Evolutionary conservation across 306 rosid genomes (phyloP), one percentile per base, ranked within the genome.

Genomic region (Quercus rubra): DNA sequence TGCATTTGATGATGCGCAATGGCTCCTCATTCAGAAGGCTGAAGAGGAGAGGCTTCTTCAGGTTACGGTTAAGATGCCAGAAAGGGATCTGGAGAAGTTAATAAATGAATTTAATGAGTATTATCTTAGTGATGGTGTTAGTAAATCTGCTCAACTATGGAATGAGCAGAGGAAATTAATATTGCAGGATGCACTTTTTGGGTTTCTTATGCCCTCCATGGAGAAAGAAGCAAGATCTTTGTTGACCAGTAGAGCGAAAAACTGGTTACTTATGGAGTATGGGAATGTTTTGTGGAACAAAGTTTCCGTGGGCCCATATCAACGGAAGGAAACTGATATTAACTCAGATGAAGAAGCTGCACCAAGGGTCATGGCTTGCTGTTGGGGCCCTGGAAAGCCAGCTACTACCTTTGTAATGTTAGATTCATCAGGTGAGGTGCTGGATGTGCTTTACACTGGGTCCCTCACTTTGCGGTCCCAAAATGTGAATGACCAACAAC

Each of bases 351-450:
- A 93, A 38, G 99, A 95, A 81, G 90, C 98, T 87, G 93, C 96
- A 81, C 98, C 98, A 18, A 84, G 96, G 90, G 99, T 95, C 80
- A 91, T 95, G 98, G 98, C 99, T 55, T 95, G 99, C 85, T 95
- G 93, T 82, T 95, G 99, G 97, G 98, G 99, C 72, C 97, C 98
- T 73, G 98, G 98, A 78, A 95, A 95, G 83, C 98, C 99, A 31
- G 92, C 86, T 46, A 95, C 99, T 72, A 95, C 98, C 81, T 95
- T 95, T 87, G 96, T 91, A 18, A 95, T 95, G 99, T 79, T 95
- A 77, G 99, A 95, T 85, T 91, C 99, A 58, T 87, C 97, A 0
- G 99, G 99, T 46, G 99, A 95, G 87, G 91, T 95, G 79, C 81
- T 93, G 62, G 99, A 95, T 82, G 98, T 95, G 79, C 98, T 93